These are phyloP conservation scores for Cystobasidium onofrii DNA, from an alignment of 768 basidiomycete species.

Conservation along the genomic window DNA sequence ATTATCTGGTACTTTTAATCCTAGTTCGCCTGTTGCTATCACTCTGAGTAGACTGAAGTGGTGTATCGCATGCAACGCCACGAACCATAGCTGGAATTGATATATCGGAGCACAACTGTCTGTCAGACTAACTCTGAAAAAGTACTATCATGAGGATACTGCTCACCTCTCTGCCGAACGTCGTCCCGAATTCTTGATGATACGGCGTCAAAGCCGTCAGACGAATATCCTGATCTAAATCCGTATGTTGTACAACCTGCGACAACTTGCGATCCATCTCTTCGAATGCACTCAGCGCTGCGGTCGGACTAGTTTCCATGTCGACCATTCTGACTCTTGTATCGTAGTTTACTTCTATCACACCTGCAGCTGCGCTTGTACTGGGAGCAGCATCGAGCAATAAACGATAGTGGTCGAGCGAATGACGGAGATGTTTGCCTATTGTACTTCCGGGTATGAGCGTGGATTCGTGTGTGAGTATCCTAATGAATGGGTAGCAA, in stretches of 20 bases:
- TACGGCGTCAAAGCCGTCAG: conserved; percentile 22
- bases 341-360: conserved; percentile 24
- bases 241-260: neutral
- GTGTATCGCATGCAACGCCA: conserved; percentile 27
- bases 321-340: conserved; percentile 17
- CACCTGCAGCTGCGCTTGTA: neutral
- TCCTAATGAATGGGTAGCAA: neutral
- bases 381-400: neutral
- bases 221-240: conserved; percentile 4
- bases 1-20: conserved; percentile 28
- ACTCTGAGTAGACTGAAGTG: conserved; percentile 29
- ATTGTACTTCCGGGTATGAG: conserved; percentile 16
- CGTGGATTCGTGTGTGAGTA: conserved; percentile 9
- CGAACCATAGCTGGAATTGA: conserved; percentile 25
- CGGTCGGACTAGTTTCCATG: conserved; percentile 11
- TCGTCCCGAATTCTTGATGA: conserved; percentile 25
- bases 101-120: neutral
- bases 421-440: conserved; percentile 21
- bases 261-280: neutral
- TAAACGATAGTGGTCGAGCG: conserved; percentile 22
- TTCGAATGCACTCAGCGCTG: conserved; percentile 12
- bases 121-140: too few species aligned
- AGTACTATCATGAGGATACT: too few species aligned
- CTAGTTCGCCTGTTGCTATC: conserved; percentile 35
- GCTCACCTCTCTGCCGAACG: conserved; percentile 23